These are phyloP conservation scores for Rhytidiadelphus loreus DNA, from an alignment of 225 moss, liverwort and hornwort species.

Conservation along the genomic window DNA sequence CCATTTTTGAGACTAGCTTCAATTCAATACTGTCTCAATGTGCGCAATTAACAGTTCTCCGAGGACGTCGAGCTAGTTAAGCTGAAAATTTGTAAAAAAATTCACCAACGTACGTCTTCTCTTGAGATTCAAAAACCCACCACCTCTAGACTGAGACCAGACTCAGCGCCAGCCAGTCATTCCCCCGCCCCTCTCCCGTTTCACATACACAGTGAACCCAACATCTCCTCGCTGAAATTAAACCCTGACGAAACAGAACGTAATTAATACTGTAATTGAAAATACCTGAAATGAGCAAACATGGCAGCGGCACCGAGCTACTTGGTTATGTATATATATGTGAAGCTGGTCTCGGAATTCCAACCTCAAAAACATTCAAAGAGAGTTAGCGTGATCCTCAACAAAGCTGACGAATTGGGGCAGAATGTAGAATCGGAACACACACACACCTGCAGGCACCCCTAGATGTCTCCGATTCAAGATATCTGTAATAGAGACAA, in stretches of 20 bases:
- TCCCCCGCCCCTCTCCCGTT: not conserved
- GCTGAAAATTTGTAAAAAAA: not conserved
- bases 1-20: no score
- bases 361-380: not conserved
- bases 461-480: no score
- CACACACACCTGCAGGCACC: no score
- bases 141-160: not conserved
- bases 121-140: not conserved
- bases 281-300: not conserved
- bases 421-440: not conserved
- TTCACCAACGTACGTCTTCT: not conserved
- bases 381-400: not conserved
- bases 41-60: no score
- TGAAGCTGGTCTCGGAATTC: not conserved
- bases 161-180: not conserved
- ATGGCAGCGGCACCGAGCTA: not conserved
- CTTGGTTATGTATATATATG: no score
- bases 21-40: no score
- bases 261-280: not conserved
- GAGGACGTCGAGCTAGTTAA: not conserved
- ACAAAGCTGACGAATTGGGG: not conserved
- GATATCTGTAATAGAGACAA: no score
- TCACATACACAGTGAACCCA: not conserved
- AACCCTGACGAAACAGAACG: not conserved
- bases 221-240: not conserved